A percentile compares a stretch with the other conserved stretches of the same genome.
phyloP scores from a whole-genome alignment of 2,329 filamentous ascomycete genomes.

The Pseudodiploospora longispora region DNA sequence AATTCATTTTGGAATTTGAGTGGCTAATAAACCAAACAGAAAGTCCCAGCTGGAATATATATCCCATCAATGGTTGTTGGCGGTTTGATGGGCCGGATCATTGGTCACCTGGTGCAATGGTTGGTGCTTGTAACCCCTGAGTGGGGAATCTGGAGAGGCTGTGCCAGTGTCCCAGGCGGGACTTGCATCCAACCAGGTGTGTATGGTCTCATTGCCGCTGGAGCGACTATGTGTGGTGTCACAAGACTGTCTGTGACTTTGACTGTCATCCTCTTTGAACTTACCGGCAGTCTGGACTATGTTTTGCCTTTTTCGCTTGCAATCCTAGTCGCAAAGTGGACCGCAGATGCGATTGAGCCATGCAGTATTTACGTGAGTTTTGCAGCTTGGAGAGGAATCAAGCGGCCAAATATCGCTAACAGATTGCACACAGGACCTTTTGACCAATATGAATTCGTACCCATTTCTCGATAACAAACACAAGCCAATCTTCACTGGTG shows the following conservation, averaged over 20 bases:
- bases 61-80: conserved; percentile 98
- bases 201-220: conserved; percentile 88
- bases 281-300: conserved; percentile 91
- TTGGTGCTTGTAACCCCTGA: conserved; percentile 65
- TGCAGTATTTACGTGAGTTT: conserved; percentile 75
- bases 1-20: not conserved
- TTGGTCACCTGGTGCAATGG: conserved; percentile 81
- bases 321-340: conserved; percentile 96
- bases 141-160: conserved; percentile 66
- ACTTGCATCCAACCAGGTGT: conserved; percentile 94
- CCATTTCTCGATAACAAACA: conserved; percentile 96
- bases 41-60: conserved; percentile 94
- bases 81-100: conserved; percentile 78
- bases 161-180: conserved; percentile 61
- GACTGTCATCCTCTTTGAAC: conserved; percentile 89
- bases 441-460: conserved; percentile 96
- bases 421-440: conserved; percentile 54
- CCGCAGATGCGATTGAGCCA: conserved; percentile 88
- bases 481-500: conserved; percentile 81
- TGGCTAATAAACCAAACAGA: conserved; percentile 35
- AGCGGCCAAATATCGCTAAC: not conserved
- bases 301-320: conserved; percentile 90
- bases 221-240: conserved; percentile 96
- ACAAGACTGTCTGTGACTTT: conserved; percentile 89
- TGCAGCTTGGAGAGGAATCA: too few species aligned